Percentiles rank a stretch among this genome's conserved stretches.
Conservation (phyloP, 1,284 basidiomycete species). For the Ustilago cynodontis region DNA sequence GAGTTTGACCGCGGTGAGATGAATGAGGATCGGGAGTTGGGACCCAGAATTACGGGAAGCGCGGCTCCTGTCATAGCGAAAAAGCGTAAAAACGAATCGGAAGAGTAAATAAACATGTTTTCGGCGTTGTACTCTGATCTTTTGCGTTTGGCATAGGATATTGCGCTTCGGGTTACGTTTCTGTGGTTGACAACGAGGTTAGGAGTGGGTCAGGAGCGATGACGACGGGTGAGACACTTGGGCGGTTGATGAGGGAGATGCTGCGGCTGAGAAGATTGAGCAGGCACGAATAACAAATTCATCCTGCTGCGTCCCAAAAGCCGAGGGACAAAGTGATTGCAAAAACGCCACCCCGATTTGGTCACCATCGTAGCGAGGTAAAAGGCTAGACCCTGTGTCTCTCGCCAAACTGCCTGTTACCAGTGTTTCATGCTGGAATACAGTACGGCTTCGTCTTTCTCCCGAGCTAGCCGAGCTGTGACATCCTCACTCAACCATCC, state of each 20-base stretch:
- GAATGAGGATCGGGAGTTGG: neutral
- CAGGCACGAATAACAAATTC: neutral
- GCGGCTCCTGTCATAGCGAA: neutral
- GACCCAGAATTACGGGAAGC: conserved; percentile 1
- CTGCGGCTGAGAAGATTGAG: neutral
- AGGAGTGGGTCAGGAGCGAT: too few relatives aligned
- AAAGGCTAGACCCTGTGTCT: too few relatives aligned
- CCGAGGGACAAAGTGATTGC: neutral
- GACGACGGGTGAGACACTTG: too few relatives aligned
- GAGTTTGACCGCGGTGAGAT: neutral
- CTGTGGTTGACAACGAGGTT: neutral
- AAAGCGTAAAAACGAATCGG: neutral
- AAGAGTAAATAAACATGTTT: neutral
- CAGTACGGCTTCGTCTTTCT: too few relatives aligned
- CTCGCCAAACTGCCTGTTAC: too few relatives aligned
- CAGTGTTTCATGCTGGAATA: too few relatives aligned
- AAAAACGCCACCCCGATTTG: conserved; percentile 2
- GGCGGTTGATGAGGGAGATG: too few relatives aligned
- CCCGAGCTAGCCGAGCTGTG: too few relatives aligned
- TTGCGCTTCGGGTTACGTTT: neutral
- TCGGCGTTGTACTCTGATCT: neutral
- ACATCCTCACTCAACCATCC: too few relatives aligned
- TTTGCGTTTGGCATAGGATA: neutral
- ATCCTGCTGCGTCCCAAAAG: too few relatives aligned
- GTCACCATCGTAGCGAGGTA: too few relatives aligned